phyloP scores from a whole-genome alignment of 139 green algal species.

The Cymbomonas tetramitiformis region DNA sequence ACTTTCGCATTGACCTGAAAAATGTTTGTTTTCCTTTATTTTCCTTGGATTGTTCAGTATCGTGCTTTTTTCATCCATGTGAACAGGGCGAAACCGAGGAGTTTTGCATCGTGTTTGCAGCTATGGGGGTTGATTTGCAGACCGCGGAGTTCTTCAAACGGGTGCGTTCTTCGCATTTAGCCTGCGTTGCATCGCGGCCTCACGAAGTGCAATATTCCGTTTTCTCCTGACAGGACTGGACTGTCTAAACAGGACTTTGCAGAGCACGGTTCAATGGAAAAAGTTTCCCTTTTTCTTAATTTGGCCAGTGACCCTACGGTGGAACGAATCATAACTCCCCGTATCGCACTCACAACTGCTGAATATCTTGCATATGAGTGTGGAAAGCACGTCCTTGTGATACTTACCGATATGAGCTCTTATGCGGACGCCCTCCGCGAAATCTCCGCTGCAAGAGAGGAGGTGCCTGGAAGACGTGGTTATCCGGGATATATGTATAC shows the following conservation, averaged over 20 bases:
- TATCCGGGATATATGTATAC: constrained; percentile 93
- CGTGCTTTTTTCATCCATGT: no score
- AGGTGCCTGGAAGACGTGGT: constrained; percentile 90
- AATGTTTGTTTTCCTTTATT: no score
- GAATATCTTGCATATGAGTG: constrained; percentile 98
- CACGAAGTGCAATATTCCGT: no score
- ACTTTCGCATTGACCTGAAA: no score
- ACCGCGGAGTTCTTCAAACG: constrained; percentile 98
- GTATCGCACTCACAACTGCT: constrained; percentile 89
- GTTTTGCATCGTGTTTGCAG: constrained; percentile 98
- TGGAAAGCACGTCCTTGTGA: constrained; percentile 96
- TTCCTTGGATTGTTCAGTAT: no score
- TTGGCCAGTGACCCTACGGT: constrained; percentile 98
- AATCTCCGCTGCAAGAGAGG: constrained; percentile 82
- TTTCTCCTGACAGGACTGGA: no score
- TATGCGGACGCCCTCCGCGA: constrained; percentile 96
- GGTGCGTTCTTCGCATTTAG: no score
- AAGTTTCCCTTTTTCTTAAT: constrained; percentile 93
- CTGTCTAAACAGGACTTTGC: no score
- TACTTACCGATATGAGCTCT: constrained; percentile 94
- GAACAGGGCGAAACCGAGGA: constrained; percentile 43
- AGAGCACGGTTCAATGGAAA: constrained; percentile 94
- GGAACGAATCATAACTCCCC: constrained; percentile 97
- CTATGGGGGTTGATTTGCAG: constrained; percentile 99
- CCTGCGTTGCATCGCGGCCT: no score